Percentiles rank a stretch among this genome's conserved stretches.
Conservation (phyloP, 768 basidiomycete genomes). For the Mycena belliarum region DNA sequence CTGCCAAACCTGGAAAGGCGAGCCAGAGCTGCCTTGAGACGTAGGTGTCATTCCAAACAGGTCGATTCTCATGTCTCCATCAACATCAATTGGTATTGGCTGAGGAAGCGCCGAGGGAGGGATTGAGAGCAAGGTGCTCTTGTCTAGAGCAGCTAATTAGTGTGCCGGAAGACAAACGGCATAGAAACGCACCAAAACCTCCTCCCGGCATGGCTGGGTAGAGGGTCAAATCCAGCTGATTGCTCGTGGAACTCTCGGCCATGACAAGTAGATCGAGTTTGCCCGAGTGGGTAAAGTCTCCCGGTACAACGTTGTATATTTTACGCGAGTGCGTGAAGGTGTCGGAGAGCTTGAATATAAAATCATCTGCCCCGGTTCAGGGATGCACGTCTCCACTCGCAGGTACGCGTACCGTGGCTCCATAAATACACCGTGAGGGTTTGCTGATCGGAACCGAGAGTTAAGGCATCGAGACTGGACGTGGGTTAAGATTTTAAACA, state of each 20-base stretch:
- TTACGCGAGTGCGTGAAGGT: conserved; percentile 55
- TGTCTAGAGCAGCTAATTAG: conserved; percentile 32
- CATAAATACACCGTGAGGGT: conserved; percentile 78
- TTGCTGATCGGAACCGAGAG: conserved; percentile 74
- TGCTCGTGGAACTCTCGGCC: conserved; percentile 53
- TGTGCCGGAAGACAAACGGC: background rate
- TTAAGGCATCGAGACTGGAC: conserved; percentile 75
- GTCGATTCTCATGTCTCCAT: conserved; percentile 90
- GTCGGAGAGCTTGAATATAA: conserved; percentile 50
- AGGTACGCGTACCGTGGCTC: conserved; percentile 69
- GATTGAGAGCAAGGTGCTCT: conserved; percentile 46
- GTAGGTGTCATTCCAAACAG: conserved; percentile 67
- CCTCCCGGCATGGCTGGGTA: conserved; percentile 65
- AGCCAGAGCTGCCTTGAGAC: conserved; percentile 32
- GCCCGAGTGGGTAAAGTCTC: conserved; percentile 92
- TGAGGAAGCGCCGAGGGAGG: conserved; percentile 72
- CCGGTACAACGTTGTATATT: conserved; percentile 84
- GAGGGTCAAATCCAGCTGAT: conserved; percentile 64
- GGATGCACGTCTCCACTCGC: background rate
- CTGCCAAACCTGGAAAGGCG: conserved; percentile 69
- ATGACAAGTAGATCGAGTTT: conserved; percentile 89
- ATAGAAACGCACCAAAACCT: conserved; percentile 59
- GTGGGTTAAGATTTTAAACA: background rate
- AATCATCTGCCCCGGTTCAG: conserved; percentile 48
- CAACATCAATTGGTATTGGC: conserved; percentile 83